Conservation (phyloP, 2,329 filamentous ascomycete species). For the Orbilia javanica region DNA sequence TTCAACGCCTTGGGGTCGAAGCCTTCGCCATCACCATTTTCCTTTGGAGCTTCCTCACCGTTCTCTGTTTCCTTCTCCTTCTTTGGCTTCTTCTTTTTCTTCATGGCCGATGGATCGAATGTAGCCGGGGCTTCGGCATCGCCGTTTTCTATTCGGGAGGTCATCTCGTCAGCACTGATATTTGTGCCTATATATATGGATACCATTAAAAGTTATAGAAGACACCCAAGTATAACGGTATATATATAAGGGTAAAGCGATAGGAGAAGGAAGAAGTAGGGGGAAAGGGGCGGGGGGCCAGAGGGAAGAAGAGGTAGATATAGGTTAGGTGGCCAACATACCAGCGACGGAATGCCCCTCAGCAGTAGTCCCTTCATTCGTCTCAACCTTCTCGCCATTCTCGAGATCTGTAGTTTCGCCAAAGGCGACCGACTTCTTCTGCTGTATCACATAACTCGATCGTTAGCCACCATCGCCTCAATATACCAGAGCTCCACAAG, state of each 20-base stretch:
- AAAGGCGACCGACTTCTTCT: slow-evolving; percentile 57
- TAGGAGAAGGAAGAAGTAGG: too few species aligned
- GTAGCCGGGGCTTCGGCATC: slow-evolving; percentile 19
- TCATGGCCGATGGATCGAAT: slow-evolving; percentile 59
- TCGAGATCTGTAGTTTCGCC: slow-evolving; percentile 53
- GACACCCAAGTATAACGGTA: not conserved
- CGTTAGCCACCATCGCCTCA: slow-evolving; percentile 1
- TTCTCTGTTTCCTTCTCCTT: slow-evolving; percentile 33
- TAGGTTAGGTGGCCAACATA: slow-evolving; percentile 2
- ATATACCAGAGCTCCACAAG: not conserved
- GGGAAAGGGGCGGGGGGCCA: too few species aligned
- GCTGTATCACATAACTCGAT: slow-evolving; percentile 10
- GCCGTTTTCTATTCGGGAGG: slow-evolving; percentile 29
- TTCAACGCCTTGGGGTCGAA: slow-evolving; percentile 60
- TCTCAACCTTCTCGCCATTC: slow-evolving; percentile 50
- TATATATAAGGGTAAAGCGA: not conserved
- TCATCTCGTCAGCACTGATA: slow-evolving; percentile 37
- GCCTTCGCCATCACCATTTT: slow-evolving; percentile 54
- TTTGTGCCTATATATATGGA: slow-evolving; percentile 22
- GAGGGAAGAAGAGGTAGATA: not conserved
- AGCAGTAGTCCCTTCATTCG: slow-evolving; percentile 24
- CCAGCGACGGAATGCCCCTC: slow-evolving; percentile 42
- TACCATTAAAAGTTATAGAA: not conserved
- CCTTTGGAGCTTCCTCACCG: slow-evolving; percentile 52
- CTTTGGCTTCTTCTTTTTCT: slow-evolving; percentile 62